A percentile compares a stretch with the other conserved stretches of the same genome.
phyloP scores from a whole-genome alignment of 352 stramenopile genomes.

The Pythium pyrilobum region DNA sequence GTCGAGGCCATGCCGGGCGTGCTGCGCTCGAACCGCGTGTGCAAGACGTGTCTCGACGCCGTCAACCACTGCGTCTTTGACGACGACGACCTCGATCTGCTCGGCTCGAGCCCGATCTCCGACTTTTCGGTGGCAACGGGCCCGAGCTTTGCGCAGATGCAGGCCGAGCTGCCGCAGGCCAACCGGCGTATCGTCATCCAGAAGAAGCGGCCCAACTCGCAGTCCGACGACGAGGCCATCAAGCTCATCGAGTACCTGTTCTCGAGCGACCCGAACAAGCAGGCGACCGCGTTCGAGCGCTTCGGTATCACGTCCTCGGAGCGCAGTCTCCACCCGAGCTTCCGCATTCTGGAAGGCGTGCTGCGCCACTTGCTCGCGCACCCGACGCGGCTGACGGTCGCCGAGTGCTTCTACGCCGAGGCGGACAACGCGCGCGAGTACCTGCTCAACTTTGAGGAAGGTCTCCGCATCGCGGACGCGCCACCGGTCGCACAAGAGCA shows the following conservation, averaged over 20 bases:
- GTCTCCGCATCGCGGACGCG: conserved; percentile 23
- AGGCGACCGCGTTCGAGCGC: conserved; percentile 18
- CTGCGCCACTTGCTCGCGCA: conserved; percentile 15
- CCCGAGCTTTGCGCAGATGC: conserved; percentile 18
- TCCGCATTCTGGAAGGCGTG: conserved; percentile 17
- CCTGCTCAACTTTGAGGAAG: conserved; percentile 29
- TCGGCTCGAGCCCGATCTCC: conserved; percentile 16
- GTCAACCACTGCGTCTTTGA: conserved; percentile 29
- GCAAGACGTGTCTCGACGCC: conserved; percentile 17
- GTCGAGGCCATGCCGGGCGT: conserved; percentile 19
- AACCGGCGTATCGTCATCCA: conserved; percentile 3
- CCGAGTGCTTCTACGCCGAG: conserved; percentile 22
- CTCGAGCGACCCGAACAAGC: conserved; percentile 24
- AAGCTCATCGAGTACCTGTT: conserved; percentile 35
- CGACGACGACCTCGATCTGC: conserved; percentile 27
- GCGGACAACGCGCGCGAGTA: conserved; percentile 18
- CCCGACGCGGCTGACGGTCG: conserved; percentile 10
- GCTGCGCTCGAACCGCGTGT: conserved; percentile 22
- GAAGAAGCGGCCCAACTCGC: conserved; percentile 17
- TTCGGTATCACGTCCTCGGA: conserved; percentile 19
- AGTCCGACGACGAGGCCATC: conserved; percentile 15
- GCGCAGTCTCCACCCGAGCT: neutral
- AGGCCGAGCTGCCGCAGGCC: conserved; percentile 12
- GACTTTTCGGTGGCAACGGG: conserved; percentile 13
- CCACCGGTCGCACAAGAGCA: conserved; percentile 17